Conservation (phyloP, 768 basidiomycete species). For the Xerocomus brunneocitrinus region DNA sequence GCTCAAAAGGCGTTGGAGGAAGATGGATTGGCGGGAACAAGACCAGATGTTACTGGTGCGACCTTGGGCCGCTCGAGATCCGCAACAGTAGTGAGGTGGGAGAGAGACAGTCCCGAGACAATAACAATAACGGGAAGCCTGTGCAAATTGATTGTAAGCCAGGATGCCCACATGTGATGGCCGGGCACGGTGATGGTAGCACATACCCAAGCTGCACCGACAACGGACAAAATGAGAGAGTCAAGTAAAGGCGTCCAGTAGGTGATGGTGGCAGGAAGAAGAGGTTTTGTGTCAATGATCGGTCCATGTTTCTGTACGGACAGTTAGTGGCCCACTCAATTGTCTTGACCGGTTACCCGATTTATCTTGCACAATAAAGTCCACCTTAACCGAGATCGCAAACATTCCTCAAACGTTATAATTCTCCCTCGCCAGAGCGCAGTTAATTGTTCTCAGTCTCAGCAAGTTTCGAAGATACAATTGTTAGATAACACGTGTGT, state of each 20-base stretch:
- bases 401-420: background rate
- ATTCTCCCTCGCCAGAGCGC: background rate
- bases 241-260: background rate
- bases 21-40: constrained; percentile 3
- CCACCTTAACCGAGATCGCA: background rate
- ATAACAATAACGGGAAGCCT: background rate
- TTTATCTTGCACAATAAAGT: constrained; percentile 29
- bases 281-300: constrained; percentile 2
- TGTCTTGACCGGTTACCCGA: constrained; percentile 20
- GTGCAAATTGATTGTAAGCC: background rate
- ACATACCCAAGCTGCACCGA: constrained; percentile 1
- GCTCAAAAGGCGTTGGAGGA: background rate
- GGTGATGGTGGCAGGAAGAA: constrained; percentile 1
- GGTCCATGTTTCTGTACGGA: constrained; percentile 12
- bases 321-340: constrained; percentile 10
- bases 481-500: background rate
- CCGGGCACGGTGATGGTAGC: background rate
- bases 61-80: background rate
- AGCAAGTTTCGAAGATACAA: background rate
- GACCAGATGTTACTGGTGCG: background rate
- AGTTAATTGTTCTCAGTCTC: constrained; percentile 1
- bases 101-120: background rate
- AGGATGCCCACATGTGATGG: background rate
- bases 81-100: background rate
- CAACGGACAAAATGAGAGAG: background rate